Base-by-base conservation (phyloP, 345 rosid genomes). In the Corymbia maculata region DNA sequence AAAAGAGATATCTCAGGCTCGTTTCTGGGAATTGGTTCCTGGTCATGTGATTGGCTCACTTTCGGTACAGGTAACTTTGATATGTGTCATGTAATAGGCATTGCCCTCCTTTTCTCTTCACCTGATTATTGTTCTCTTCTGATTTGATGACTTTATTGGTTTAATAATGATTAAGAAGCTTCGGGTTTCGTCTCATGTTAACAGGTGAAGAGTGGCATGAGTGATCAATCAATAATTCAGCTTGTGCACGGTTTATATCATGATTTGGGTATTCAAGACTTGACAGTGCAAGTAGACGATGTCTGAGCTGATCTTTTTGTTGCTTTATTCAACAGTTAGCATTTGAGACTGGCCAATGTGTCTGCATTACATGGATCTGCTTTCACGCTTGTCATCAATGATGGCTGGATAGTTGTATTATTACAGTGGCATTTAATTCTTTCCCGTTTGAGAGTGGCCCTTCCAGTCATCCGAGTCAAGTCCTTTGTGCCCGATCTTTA, bases 11-110 rank as follows among this genome's bases (percentile, higher is more conserved):
- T 92, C 95, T 44, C 92, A 95, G 89, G 97, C 99, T 86, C 96
- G 97, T 85, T 96, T 98, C 88, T 98, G 99, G 99, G 99, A 97
- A 93, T 90, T 95, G 88, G 97, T 97, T 75, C 99, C 99, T 51
- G 98, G 99, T 59, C 99, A 97, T 90, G 94, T 92, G 86, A 95
- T 96, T 86, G 99, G 99, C 85, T 96, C 98, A 50, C 91, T 98
- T 86, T 92, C 95, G 75, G 91, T 98, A 70, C 95, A 93, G 98
- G 99, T 95, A 93, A 49, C 22, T 53, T 68, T 8, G 13, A 22
- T 24, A 13, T 49, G 49, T 42, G 19, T 68, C 75, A 49, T 50
- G 9, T 16, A 68, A 51, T 87, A 57, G 24, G 52, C 32, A 21
- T 28, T 84, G 45, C 50, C 51, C 85, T 70, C 21, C 45, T 11